Evolutionary conservation across 1,284 basidiomycete species (phyloP).

Genomic region (Pseudozyma sp.): DNA sequence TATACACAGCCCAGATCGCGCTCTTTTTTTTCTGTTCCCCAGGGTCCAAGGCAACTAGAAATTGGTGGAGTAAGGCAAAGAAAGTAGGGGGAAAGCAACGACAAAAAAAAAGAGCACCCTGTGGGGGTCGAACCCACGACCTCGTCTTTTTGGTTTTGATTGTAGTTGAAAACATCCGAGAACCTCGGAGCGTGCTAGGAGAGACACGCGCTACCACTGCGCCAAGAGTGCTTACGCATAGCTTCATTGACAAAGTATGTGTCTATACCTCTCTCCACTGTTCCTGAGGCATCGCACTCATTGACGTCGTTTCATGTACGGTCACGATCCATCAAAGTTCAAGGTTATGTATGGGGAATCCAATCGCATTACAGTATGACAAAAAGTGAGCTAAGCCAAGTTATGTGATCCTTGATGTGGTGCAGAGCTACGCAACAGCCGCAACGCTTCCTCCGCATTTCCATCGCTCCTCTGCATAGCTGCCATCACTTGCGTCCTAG

Average conservation of each 20-base stretch:
- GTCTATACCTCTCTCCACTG: too few relatives aligned
- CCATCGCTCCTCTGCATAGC: constrained; percentile 11
- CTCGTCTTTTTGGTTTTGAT: constrained; percentile 30
- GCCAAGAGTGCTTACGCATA: constrained; percentile 38
- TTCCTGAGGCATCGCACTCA: too few relatives aligned
- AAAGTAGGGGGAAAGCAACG: constrained; percentile 5
- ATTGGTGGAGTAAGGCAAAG: background rate
- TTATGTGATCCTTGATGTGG: background rate
- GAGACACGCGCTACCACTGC: constrained; percentile 53
- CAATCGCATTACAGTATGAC: too few relatives aligned
- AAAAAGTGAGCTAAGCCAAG: too few relatives aligned
- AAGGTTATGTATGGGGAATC: background rate
- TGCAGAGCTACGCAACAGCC: background rate
- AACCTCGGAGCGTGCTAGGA: constrained; percentile 17
- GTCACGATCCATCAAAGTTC: background rate
- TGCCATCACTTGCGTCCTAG: constrained; percentile 2
- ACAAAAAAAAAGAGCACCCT: constrained; percentile 33
- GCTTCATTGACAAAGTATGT: background rate
- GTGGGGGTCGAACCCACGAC: constrained; percentile 54
- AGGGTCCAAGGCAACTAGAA: constrained; percentile 16
- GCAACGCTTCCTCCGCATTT: background rate
- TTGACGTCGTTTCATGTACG: background rate
- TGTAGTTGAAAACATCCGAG: background rate
- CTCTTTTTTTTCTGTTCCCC: too few relatives aligned
- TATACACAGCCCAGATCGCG: background rate